Evolutionary conservation across 306 rosid species (phyloP), one percentile per base, ranked within the genome.

Genomic region (Cicer pinnatifidum): DNA sequence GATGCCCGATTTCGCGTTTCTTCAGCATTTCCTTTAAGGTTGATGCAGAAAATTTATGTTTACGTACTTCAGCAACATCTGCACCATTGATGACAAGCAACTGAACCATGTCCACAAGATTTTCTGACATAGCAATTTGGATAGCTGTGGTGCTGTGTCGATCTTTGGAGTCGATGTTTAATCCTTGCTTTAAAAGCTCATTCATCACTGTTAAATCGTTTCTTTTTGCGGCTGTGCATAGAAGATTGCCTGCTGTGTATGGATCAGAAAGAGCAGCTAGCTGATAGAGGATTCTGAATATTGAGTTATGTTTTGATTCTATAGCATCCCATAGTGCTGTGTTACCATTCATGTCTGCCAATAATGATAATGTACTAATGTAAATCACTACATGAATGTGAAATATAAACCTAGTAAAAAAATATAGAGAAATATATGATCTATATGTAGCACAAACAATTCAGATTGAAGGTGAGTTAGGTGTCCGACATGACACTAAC

Each of bases 261-360:
- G 87, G 86, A 78, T 89, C 77, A 11, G 88, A 82, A 16, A 84
- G 71, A n/a, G 73, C 83, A 47, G 88, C 67, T 54, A 43, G 61
- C 54, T 84, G 87, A 77, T 82, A 89, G 17, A 91, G 92, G 63
- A 78, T 86, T n/a, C 85, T 72, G 85, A 89, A 91, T 77, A 89
- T 89, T 39, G 88, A 83, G 82, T 83, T 52, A 75, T 84, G 87
- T 72, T 85, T 89, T 50, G 94, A 84, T 75, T 78, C 81, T 78
- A 91, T 84, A 16, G 94, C 89, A 60, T 89, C 86, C 97, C 97
- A 91, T 70, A 91, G 8, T 63, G 97, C 94, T 13, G 97, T 89
- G 90, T 87, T 78, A 3, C 87, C 92, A 83, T 84, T 81, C 0
- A 48, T 79, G 75, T 89, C 97, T 91, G 92, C 46, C 75, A 77